A percentile compares a stretch with the other conserved stretches of the same genome.
phyloP scores from a whole-genome alignment of 257 asterid genomes.

The Primulina huaijiensis region DNA sequence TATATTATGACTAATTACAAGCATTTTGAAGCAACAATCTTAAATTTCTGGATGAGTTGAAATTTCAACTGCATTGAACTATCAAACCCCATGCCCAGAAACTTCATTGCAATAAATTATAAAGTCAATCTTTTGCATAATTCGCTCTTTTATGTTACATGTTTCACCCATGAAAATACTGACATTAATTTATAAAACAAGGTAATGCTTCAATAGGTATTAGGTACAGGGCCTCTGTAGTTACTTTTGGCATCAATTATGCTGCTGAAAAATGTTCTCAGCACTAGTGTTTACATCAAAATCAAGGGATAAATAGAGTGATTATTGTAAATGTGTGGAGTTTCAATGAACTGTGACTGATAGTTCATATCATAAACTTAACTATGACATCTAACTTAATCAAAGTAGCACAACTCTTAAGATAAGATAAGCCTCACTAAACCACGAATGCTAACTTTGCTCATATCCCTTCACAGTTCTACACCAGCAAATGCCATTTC shows the following conservation, averaged over 20 bases:
- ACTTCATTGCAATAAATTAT: background rate
- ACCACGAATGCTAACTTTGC: conserved; percentile 19
- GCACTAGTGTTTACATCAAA: conserved; percentile 13
- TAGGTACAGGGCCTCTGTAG: background rate
- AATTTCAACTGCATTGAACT: conserved; percentile 18
- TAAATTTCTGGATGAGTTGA: background rate
- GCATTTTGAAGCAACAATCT: conserved; percentile 11
- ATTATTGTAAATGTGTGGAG: conserved; percentile 4
- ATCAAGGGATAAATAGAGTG: conserved; percentile 11
- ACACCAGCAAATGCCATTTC: background rate
- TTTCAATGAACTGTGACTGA: background rate
- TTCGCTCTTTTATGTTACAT: conserved; percentile 1
- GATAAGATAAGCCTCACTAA: conserved; percentile 4
- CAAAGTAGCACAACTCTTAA: conserved; percentile 9
- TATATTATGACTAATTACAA: background rate
- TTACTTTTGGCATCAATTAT: background rate
- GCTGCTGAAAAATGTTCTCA: background rate
- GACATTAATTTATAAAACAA: background rate
- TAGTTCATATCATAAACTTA: conserved; percentile 1
- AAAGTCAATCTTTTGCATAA: background rate
- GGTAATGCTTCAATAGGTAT: background rate
- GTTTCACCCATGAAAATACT: background rate
- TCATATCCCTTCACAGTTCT: conserved; percentile 13
- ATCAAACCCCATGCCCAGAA: conserved; percentile 1
- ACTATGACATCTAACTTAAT: conserved; percentile 11